Evolutionary conservation across 2,329 filamentous ascomycete genomes (phyloP), one percentile per base, ranked within the genome.

Genomic region (Fusarium sp.): DNA sequence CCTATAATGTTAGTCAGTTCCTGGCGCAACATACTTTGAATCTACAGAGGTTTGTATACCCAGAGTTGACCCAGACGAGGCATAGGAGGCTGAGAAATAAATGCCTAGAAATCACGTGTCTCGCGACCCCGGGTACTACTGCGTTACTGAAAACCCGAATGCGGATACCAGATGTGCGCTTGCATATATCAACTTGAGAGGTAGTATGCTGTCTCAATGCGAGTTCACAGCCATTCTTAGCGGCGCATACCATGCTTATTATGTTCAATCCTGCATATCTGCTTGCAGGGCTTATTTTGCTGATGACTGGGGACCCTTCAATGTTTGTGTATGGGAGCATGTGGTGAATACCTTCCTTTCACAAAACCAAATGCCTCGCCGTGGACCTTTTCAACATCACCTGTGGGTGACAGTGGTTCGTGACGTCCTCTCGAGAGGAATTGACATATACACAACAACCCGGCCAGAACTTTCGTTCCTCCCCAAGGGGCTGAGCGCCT

Each of bases 51-150:
- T 60, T 11, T 13, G 40, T 23, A 55, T 23, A 23, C 18, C 10
- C 10, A 3, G n/a, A 31, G 16, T 41, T 16, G 8, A 7, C 4
- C 4, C 28, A 23, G 3, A 12, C n/a, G 2, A n/a, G 2, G 16
- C 7, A 50, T 13, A 36, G 2, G 16, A 36, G 16, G 3, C 31
- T 50, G 5, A 50, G n/a, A 4, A 36, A 16, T 7, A n/a, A 10
- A 60, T 30, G 10, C 6, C 31, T 16, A 28, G 18, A 6, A 27
- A 15, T 11, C 57, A 60, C 16, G 15, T 56, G 41, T 46, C 40
- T 23, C 28, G 39, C 11, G 7, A 37, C 2, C 18, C 18, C 18
- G 18, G 18, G 18, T 23, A 3, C 4, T 23, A 23, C 18, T 3
- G 3, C 4, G 2, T 23, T 23, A 23, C 18, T 23, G 4, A 23